Evolutionary conservation across 352 stramenopile genomes (phyloP).

Genomic region (Aphanomyces invadans): DNA sequence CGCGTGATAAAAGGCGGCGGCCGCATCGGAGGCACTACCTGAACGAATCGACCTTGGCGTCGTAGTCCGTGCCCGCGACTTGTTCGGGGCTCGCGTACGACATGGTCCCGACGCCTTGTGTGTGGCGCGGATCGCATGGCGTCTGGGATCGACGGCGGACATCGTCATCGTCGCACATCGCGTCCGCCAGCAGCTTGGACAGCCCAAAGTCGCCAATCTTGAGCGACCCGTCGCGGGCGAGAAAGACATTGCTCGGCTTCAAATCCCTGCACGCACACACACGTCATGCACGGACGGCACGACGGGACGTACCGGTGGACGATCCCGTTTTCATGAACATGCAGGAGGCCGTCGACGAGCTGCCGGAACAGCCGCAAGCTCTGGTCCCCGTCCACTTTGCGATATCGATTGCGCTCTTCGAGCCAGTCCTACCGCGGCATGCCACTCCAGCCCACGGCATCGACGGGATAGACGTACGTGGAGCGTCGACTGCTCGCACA

Average conservation of each 20-base stretch:
- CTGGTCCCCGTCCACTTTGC: not conserved
- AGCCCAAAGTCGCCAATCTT: slow-evolving; percentile 29
- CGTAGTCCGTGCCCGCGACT: slow-evolving; percentile 15
- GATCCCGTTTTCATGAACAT: slow-evolving; percentile 25
- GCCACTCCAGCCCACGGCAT: too few species aligned
- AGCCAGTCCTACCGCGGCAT: slow-evolving; percentile 28
- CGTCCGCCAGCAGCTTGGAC: slow-evolving; percentile 21
- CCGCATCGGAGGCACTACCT: too few species aligned
- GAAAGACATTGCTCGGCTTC: slow-evolving; percentile 26
- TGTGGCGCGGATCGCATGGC: not conserved
- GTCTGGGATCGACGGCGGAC: not conserved
- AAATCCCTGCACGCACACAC: slow-evolving; percentile 5
- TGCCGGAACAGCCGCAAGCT: slow-evolving; percentile 19
- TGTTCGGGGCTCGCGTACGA: slow-evolving; percentile 25
- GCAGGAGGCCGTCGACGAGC: slow-evolving; percentile 23
- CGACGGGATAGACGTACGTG: slow-evolving; percentile 15
- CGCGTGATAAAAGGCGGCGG: too few species aligned
- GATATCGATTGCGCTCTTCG: slow-evolving; percentile 16
- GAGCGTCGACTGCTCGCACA: slow-evolving; percentile 24
- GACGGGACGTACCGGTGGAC: slow-evolving; percentile 18
- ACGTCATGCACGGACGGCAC: not conserved
- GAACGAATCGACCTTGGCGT: slow-evolving; percentile 23
- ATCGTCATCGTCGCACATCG: slow-evolving; percentile 3
- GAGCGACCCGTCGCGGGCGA: slow-evolving; percentile 18
- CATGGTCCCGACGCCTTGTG: slow-evolving; percentile 25